Evolutionary conservation across 164 flowering plant genomes (phyloP).

Genomic region (Cinnamomum chago): DNA sequence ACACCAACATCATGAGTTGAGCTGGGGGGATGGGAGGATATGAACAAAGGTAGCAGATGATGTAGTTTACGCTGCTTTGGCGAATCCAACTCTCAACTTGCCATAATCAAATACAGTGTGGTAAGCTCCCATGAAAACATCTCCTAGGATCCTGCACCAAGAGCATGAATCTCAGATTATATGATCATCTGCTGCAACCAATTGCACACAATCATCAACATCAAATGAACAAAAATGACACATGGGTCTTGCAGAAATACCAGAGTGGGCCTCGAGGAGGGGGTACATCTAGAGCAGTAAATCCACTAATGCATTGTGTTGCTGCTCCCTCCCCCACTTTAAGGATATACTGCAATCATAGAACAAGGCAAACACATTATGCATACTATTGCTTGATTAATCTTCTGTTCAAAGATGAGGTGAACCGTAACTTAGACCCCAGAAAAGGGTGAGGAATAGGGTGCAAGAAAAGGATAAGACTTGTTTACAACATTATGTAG

Average conservation of each 20-base stretch:
- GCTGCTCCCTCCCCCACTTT: conserved; percentile 55
- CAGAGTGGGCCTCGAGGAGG: conserved; percentile 75
- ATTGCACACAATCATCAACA: not conserved
- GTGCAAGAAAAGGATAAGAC: too few relatives aligned
- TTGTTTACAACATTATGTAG: too few relatives aligned
- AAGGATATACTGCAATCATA: conserved; percentile 51
- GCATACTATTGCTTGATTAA: not conserved
- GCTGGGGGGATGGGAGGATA: too few relatives aligned
- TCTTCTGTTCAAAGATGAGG: not conserved
- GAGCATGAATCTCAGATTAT: not conserved
- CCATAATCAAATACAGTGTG: conserved; percentile 53
- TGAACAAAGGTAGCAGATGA: too few relatives aligned
- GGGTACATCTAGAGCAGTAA: conserved; percentile 57
- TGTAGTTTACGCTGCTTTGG: conserved; percentile 32
- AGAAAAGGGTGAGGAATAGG: too few relatives aligned
- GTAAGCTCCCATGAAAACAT: conserved; percentile 44
- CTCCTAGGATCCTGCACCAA: conserved; percentile 48
- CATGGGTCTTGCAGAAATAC: conserved; percentile 18
- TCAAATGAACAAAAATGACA: not conserved
- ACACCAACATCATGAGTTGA: too few relatives aligned
- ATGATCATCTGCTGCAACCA: not conserved
- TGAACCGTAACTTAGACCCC: too few relatives aligned
- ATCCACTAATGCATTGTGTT: conserved; percentile 74
- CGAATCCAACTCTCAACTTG: conserved; percentile 40
- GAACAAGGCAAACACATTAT: too few relatives aligned